Percentiles rank a stretch among this genome's conserved stretches.
Evolutionary conservation across 768 basidiomycete genomes (phyloP).

Genomic region (Mycena haematopus): DNA sequence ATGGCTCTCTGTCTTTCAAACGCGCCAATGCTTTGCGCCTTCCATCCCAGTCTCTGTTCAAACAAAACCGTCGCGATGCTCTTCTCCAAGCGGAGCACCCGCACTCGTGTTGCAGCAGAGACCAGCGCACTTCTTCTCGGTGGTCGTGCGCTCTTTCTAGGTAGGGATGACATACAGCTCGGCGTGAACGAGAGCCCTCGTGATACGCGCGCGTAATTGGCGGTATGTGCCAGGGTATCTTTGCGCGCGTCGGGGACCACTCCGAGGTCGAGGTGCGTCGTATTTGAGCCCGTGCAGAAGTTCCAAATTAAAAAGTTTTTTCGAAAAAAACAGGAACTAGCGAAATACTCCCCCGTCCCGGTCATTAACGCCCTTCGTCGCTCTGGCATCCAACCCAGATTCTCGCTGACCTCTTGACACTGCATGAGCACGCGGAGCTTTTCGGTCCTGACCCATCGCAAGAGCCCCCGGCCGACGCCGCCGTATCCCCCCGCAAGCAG

Average conservation of each 20-base stretch:
- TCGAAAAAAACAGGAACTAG: constrained; percentile 74
- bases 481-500: background rate
- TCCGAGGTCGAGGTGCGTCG: constrained; percentile 84
- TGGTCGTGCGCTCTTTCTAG: constrained; percentile 89
- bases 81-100: constrained; percentile 92
- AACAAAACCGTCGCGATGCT: constrained; percentile 88
- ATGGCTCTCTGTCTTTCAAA: constrained; percentile 43
- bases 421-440: constrained; percentile 74
- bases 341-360: constrained; percentile 88
- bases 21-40: constrained; percentile 52
- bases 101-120: constrained; percentile 90
- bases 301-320: background rate
- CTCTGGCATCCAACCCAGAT: constrained; percentile 97
- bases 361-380: constrained; percentile 96
- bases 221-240: constrained; percentile 96
- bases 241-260: constrained; percentile 94
- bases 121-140: constrained; percentile 81
- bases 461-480: background rate
- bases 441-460: constrained; percentile 45
- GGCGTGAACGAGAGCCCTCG: constrained; percentile 91
- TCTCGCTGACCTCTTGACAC: constrained; percentile 90
- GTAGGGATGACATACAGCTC: constrained; percentile 89
- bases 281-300: too few species aligned
- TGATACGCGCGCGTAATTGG: constrained; percentile 91
- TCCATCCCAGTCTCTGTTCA: constrained; percentile 77